These are phyloP conservation scores for Podaxis mareebaensis DNA, from an alignment of 768 basidiomycete species.

Conservation along the genomic window DNA sequence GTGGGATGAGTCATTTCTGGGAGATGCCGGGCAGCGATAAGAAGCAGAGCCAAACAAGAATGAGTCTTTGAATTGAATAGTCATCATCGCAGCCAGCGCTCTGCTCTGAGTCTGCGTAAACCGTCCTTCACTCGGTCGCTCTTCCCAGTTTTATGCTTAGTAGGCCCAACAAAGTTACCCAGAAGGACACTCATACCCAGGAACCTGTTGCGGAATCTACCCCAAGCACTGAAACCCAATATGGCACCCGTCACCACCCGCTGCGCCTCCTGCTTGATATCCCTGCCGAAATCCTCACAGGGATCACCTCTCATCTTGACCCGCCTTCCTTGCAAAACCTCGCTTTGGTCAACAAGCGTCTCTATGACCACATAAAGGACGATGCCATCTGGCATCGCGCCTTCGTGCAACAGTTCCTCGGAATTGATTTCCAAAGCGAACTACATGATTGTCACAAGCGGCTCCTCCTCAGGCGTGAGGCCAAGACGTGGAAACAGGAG, in stretches of 20 bases:
- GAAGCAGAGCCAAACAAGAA: conserved; percentile 7
- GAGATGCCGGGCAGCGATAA: not conserved
- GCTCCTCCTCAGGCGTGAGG: conserved; percentile 56
- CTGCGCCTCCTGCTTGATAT: conserved; percentile 47
- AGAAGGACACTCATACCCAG: conserved; percentile 36
- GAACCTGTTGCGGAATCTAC: conserved; percentile 28
- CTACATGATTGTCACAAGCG: conserved; percentile 44
- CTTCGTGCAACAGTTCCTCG: conserved; percentile 67
- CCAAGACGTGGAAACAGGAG: conserved; percentile 69
- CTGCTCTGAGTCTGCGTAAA: conserved; percentile 25
- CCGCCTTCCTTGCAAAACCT: conserved; percentile 64
- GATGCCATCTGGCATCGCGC: conserved; percentile 83
- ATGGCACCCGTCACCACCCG: conserved; percentile 45
- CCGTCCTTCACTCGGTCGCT: conserved; percentile 14
- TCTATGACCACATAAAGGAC: conserved; percentile 68
- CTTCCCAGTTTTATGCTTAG: conserved; percentile 65
- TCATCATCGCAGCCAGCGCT: conserved; percentile 28
- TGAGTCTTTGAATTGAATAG: conserved; percentile 7
- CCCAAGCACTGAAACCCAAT: conserved; percentile 36
- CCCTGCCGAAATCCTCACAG: conserved; percentile 73
- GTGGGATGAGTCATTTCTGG: conserved; percentile 11
- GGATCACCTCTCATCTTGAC: conserved; percentile 72
- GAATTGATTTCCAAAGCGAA: conserved; percentile 64
- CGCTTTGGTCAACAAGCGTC: conserved; percentile 46
- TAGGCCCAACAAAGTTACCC: conserved; percentile 45